Evolutionary conservation across 2,329 filamentous ascomycete species (phyloP).

Genomic region (Dactylellina drechsleri): DNA sequence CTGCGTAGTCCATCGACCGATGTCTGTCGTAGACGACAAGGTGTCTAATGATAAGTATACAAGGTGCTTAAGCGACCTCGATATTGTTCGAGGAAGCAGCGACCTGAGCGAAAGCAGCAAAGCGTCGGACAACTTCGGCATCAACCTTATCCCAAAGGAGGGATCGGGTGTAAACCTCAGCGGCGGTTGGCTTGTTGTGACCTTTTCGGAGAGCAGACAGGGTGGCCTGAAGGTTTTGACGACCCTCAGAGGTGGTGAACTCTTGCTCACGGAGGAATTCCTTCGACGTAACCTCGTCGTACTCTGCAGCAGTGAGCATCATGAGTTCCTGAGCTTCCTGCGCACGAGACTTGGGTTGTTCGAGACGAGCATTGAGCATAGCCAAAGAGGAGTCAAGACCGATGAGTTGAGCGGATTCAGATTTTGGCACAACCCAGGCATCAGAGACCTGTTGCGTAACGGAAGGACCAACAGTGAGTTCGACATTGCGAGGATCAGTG

Average conservation of each 20-base stretch:
- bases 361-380: constrained; percentile 64
- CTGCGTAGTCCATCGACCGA: constrained; percentile 18
- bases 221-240: constrained; percentile 81
- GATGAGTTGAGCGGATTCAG: constrained; percentile 57
- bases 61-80: constrained; percentile 36
- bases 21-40: constrained; percentile 50
- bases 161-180: constrained; percentile 91
- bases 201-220: constrained; percentile 78
- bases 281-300: constrained; percentile 82
- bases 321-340: constrained; percentile 91
- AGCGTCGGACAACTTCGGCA: constrained; percentile 87
- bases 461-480: constrained; percentile 51
- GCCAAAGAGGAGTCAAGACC: constrained; percentile 60
- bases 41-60: constrained; percentile 24
- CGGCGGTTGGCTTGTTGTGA: constrained; percentile 75
- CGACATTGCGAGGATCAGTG: constrained; percentile 59
- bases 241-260: constrained; percentile 70
- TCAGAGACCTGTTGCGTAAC: constrained; percentile 56
- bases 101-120: constrained; percentile 67
- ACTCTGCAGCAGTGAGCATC: constrained; percentile 84
- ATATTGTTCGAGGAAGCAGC: constrained; percentile 53
- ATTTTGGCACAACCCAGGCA: constrained; percentile 58
- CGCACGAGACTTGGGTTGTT: constrained; percentile 73
- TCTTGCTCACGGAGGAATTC: constrained; percentile 74
- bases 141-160: constrained; percentile 95